Evolutionary conservation across 2,329 filamentous ascomycete species (phyloP).

Genomic region (Herpotrichia juniperi): DNA sequence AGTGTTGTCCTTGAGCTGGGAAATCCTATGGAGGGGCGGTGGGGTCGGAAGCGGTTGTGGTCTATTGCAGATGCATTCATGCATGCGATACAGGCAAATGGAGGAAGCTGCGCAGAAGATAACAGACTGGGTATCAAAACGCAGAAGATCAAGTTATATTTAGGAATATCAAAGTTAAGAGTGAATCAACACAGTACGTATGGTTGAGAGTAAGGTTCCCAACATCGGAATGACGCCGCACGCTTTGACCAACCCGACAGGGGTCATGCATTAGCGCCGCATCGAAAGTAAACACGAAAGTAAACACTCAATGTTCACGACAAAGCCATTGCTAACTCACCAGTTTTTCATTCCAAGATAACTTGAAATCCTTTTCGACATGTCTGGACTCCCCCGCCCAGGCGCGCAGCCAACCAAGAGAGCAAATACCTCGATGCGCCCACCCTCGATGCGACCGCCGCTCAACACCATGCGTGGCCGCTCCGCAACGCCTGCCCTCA

Average conservation of each 20-base stretch:
- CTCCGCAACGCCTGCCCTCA: constrained; percentile 53
- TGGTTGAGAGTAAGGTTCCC: neutral
- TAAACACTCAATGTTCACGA: constrained; percentile 24
- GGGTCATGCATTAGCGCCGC: neutral
- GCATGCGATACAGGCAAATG: neutral
- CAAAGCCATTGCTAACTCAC: constrained; percentile 19
- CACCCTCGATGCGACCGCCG: constrained; percentile 58
- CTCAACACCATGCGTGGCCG: constrained; percentile 56
- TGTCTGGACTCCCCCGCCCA: constrained; percentile 63
- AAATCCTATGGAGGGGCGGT: constrained; percentile 9
- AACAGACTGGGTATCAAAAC: neutral
- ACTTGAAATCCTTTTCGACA: constrained; percentile 32
- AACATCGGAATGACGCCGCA: neutral
- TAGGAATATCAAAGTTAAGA: neutral
- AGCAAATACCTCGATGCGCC: constrained; percentile 58
- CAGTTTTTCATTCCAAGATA: constrained; percentile 23
- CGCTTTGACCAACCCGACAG: neutral
- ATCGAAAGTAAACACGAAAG: neutral
- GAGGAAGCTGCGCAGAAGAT: neutral
- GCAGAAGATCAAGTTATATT: neutral
- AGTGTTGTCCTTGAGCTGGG: neutral
- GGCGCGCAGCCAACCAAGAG: constrained; percentile 55
- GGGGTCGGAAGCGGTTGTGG: neutral
- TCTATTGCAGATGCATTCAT: neutral
- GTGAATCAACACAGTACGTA: neutral